phyloP scores from a whole-genome alignment of 495 filamentous ascomycete genomes.

The Clavariopsis aquatica region DNA sequence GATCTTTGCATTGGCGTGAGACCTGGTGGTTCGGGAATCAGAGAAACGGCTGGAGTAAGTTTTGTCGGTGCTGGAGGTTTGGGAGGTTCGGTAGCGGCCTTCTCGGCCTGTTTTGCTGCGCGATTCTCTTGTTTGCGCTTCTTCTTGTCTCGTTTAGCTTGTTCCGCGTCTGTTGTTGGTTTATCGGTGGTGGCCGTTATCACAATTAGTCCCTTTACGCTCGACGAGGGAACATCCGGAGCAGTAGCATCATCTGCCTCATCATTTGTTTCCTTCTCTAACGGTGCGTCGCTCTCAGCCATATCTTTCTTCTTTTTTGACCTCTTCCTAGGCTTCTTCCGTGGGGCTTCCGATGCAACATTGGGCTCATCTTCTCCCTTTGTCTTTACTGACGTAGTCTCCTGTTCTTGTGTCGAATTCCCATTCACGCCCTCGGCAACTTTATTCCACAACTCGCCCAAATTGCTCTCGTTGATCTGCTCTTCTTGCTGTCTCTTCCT shows the following conservation, averaged over 20 bases:
- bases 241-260: slow-evolving; percentile 12
- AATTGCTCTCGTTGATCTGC: slow-evolving; percentile 71
- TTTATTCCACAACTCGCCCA: slow-evolving; percentile 24
- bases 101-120: slow-evolving; percentile 1
- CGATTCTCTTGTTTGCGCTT: slow-evolving; percentile 36
- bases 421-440: background rate
- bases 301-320: slow-evolving; percentile 50
- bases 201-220: slow-evolving; percentile 7
- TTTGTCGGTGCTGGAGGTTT: background rate
- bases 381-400: background rate
- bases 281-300: slow-evolving; percentile 34
- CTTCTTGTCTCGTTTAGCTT: slow-evolving; percentile 37
- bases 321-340: slow-evolving; percentile 27
- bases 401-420: slow-evolving; percentile 29
- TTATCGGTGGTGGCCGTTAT: slow-evolving; percentile 39
- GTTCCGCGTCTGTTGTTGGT: slow-evolving; percentile 30
- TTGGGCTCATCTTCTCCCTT: slow-evolving; percentile 8
- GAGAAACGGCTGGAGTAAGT: slow-evolving; percentile 41
- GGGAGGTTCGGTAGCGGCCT: slow-evolving; percentile 14
- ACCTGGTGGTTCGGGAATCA: slow-evolving; percentile 47
- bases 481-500: slow-evolving; percentile 45
- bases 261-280: slow-evolving; percentile 29
- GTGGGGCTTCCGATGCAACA: background rate
- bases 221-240: background rate
- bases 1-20: slow-evolving; percentile 89